Evolutionary conservation across 129 eudicot species (phyloP), one percentile per base, ranked within the genome.

Genomic region (Helichrysum umbraculigerum): DNA sequence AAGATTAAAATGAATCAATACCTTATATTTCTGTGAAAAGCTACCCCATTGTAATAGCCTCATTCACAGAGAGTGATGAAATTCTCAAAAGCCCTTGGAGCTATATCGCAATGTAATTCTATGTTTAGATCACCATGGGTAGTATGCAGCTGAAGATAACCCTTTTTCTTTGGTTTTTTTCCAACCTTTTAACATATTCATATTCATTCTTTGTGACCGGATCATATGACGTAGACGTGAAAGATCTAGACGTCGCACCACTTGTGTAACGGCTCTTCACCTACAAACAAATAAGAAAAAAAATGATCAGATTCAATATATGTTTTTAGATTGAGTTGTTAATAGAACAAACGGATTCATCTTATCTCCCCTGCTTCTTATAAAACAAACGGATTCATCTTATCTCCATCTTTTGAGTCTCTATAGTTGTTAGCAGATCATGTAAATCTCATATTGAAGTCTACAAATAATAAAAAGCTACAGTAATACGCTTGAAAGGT

Each of bases 61-160:
- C 91, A 91, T 78, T 95, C 97, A 65, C 97, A 95, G 1, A 95
- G 93, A 28, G 99, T 91, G 71, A 95, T 84, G 82, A 95, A 95
- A 78, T 95, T 95, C 74, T 95, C 99, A 44, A 97, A 95, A 56
- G 99, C 78, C 86, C 99, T 89, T 7, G 99, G 97, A 83, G 99
- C 62, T 61, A 95, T 91, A 76, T 95, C 99, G 76, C 99, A 95
- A 66, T 95, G 99, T 71, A 95, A 83, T 85, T 95, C 97, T 67
- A 95, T 89, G 73, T 95, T 95, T 79, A 95, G 68, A 83, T 95
- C 99, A 79, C 99, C 99, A 80, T 95, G 99, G 35, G 96, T 85
- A 3, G 99, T 95, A 29, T 89, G 97, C 72, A 95, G 81, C 82
- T 88, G 92, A 51, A 89, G 86, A 57, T 91, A 95, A 22, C 96